A percentile compares a stretch with the other conserved stretches of the same genome.
Evolutionary conservation across 441 rosid genomes (phyloP).

Genomic region (Pelargonium myrrhifolium): DNA sequence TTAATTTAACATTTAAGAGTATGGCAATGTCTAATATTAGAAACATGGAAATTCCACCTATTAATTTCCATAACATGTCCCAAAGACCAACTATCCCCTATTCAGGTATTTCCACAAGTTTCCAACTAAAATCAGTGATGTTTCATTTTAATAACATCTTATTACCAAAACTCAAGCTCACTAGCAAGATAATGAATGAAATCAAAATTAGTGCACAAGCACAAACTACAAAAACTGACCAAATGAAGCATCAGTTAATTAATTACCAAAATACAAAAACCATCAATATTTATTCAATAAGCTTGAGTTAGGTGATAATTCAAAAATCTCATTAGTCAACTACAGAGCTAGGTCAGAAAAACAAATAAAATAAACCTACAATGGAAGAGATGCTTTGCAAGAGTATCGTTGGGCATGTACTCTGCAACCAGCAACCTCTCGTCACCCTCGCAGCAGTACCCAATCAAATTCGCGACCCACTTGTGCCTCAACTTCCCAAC

Average conservation of each 20-base stretch:
- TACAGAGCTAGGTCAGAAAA: not conserved
- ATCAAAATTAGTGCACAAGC: not conserved
- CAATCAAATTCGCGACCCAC: conserved; percentile 55
- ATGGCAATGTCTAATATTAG: not conserved
- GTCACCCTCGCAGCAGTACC: conserved; percentile 65
- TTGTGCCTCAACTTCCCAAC: conserved; percentile 59
- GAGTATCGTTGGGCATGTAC: conserved; percentile 73
- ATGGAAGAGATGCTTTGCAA: conserved; percentile 69
- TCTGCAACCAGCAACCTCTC: too few relatives aligned
- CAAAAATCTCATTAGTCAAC: too few relatives aligned
- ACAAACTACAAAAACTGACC: not conserved
- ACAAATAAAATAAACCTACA: conserved; percentile 30
- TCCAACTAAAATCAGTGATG: not conserved
- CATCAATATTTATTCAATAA: not conserved
- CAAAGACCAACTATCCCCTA: not conserved
- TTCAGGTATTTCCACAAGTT: not conserved
- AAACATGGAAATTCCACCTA: not conserved
- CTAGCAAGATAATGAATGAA: not conserved
- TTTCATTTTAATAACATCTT: not conserved
- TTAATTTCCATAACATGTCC: too few relatives aligned
- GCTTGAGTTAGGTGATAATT: too few relatives aligned
- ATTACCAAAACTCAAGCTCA: not conserved
- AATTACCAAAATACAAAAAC: not conserved
- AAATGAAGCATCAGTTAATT: not conserved
- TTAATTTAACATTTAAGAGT: not conserved